Conservation (phyloP, 768 basidiomycete species). For the Asterophora lycoperdoides region DNA sequence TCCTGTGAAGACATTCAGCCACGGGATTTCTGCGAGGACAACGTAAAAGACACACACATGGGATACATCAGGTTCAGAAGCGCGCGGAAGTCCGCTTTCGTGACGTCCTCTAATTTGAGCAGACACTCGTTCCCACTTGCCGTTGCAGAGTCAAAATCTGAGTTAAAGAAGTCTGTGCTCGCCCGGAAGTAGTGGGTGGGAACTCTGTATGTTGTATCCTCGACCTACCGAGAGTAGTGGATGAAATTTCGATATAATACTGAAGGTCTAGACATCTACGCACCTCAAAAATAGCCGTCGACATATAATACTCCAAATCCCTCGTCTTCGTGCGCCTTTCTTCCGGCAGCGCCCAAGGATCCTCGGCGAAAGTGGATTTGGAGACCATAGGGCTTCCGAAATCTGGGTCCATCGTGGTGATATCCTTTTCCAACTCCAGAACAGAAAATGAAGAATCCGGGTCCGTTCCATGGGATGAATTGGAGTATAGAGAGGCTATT, state of each 20-base stretch:
- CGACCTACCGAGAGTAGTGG: background rate
- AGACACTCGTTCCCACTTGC: background rate
- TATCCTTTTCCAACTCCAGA: conserved; percentile 3
- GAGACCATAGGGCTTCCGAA: background rate
- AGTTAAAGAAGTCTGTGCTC: conserved; percentile 7
- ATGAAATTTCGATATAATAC: background rate
- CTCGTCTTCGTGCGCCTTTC: background rate
- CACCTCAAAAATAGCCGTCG: conserved; percentile 8
- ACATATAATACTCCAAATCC: conserved; percentile 9
- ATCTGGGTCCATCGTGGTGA: conserved; percentile 4
- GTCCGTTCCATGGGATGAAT: background rate
- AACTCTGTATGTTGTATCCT: conserved; percentile 8
- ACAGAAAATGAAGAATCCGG: background rate
- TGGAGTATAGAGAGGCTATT: background rate
- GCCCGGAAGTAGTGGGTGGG: conserved; percentile 7
- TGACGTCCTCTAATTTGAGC: conserved; percentile 6
- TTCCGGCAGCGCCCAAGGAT: background rate
- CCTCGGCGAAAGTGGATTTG: background rate
- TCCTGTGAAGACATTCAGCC: background rate
- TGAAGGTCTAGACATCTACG: background rate
- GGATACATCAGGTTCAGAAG: conserved; percentile 14
- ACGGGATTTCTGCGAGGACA: too few species aligned
- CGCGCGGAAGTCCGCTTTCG: conserved; percentile 8
- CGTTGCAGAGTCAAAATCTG: background rate
- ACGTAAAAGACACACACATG: background rate